Evolutionary conservation across 2,329 filamentous ascomycete species (phyloP).

Genomic region (Aspergillus persii): DNA sequence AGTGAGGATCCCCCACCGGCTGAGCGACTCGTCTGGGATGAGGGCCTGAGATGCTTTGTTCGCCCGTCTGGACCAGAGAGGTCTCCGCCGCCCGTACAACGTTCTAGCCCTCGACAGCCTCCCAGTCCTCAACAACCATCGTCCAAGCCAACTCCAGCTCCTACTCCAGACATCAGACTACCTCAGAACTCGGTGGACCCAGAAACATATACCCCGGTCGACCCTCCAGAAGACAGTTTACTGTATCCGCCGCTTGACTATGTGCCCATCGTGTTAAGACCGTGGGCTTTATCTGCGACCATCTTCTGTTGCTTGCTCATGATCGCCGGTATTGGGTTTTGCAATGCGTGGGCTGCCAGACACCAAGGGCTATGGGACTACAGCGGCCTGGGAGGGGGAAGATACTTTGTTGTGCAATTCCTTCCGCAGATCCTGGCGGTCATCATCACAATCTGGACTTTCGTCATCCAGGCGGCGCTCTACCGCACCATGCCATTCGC

Average conservation of each 20-base stretch:
- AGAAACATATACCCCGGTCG: slow-evolving; percentile 50
- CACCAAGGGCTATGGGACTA: slow-evolving; percentile 68
- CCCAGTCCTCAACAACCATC: slow-evolving; percentile 33
- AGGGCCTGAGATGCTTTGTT: slow-evolving; percentile 45
- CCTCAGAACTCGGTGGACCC: slow-evolving; percentile 25
- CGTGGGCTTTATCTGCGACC: slow-evolving; percentile 60
- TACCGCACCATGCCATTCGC: slow-evolving; percentile 75
- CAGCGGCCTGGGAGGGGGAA: slow-evolving; percentile 63
- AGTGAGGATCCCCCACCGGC: slow-evolving; percentile 48
- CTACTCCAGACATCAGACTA: slow-evolving; percentile 15
- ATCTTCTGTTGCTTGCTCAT: slow-evolving; percentile 65
- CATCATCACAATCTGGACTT: slow-evolving; percentile 70
- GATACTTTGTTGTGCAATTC: slow-evolving; percentile 85
- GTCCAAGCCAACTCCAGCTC: slow-evolving; percentile 15
- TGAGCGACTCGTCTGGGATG: slow-evolving; percentile 50
- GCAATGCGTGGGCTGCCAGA: slow-evolving; percentile 64
- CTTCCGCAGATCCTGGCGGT: slow-evolving; percentile 75
- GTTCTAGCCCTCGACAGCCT: slow-evolving; percentile 18
- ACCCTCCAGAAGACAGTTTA: slow-evolving; percentile 43
- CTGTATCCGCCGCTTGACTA: slow-evolving; percentile 61
- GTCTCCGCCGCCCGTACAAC: slow-evolving; percentile 27
- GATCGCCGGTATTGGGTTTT: slow-evolving; percentile 69
- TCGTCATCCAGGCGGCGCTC: slow-evolving; percentile 71
- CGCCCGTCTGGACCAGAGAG: slow-evolving; percentile 30
- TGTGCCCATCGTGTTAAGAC: slow-evolving; percentile 68